phyloP scores from a whole-genome alignment of 805 yeast genomes.

The Ogataea ramenticola region DNA sequence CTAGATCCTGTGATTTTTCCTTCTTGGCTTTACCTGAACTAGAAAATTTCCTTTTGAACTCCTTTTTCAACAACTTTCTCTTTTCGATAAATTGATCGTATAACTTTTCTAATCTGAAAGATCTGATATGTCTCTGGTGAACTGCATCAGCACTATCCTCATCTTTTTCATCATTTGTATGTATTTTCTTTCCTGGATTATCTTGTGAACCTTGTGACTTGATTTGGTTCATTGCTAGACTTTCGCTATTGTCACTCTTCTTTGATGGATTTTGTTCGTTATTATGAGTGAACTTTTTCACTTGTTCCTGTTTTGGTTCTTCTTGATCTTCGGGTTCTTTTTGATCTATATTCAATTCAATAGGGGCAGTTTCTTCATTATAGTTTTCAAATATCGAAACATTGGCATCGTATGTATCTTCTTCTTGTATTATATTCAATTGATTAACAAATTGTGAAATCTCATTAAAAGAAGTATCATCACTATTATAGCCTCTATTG shows the following conservation, averaged over 20 bases:
- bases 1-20: not conserved
- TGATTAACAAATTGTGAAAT: not conserved
- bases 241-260: too few relatives aligned
- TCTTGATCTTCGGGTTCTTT: too few relatives aligned
- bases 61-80: not conserved
- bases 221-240: too few relatives aligned
- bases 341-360: not conserved
- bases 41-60: not conserved
- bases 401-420: not conserved
- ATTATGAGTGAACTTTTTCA: too few relatives aligned
- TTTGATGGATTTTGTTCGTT: too few relatives aligned
- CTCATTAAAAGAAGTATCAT: not conserved
- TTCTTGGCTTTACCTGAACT: too few relatives aligned
- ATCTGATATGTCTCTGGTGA: not conserved
- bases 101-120: not conserved
- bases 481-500: not conserved
- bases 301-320: not conserved
- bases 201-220: too few relatives aligned
- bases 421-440: not conserved
- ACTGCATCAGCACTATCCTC: not conserved
- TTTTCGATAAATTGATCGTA: not conserved
- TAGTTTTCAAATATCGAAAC: not conserved
- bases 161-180: not conserved
- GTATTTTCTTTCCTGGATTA: too few relatives aligned
- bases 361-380: not conserved